Evolutionary conservation across 345 rosid species (phyloP), one percentile per base, ranked within the genome.

Genomic region (Eucalyptus melliodora): DNA sequence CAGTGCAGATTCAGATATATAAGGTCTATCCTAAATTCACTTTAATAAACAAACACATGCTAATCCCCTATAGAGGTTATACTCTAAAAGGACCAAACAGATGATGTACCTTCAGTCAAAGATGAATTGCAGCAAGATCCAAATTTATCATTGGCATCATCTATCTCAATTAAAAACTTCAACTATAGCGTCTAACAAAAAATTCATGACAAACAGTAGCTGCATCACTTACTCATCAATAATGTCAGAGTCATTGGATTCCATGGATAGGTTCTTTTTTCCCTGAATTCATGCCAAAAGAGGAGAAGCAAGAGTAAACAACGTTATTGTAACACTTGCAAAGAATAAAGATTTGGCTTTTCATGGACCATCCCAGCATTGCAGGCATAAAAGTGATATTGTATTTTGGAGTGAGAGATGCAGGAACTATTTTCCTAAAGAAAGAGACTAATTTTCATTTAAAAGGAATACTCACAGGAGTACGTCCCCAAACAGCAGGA

Each of bases 261-360:
- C 99, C 98, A 95, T 93, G 49, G 99, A 93, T 59, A 94, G 96
- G 91, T 96, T 95, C 94, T 94, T 98, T 93, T 88, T 97, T 80
- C 93, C 99, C 99, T 98, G 94, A 89, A 91, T 50, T 86, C 88
- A 87, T 72, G 89, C 88, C 87, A 53, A 83, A 90, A 49, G 53
- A 87, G n/a, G 87, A 51, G 50, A 72, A 67, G 86, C 45, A 86
- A 51, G 62, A 85, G 60, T 49, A 50, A 50, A 53, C 11, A 69
- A 34, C 16, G 31, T 12, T 49, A 34, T 19, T 44, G 34, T 44
- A 62, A 77, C 83, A 37, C 83, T 77, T 77, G 65, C 24, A 34
- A 50, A 26, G 88, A 53, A 86, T 53, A 86, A 86, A 50, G 60
- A 40, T 21, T 77, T 77, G 83, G 83, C 47, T 77, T 77, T 77